Conservation (phyloP, 129 eudicot genomes). For the Flaveria brownii region DNA sequence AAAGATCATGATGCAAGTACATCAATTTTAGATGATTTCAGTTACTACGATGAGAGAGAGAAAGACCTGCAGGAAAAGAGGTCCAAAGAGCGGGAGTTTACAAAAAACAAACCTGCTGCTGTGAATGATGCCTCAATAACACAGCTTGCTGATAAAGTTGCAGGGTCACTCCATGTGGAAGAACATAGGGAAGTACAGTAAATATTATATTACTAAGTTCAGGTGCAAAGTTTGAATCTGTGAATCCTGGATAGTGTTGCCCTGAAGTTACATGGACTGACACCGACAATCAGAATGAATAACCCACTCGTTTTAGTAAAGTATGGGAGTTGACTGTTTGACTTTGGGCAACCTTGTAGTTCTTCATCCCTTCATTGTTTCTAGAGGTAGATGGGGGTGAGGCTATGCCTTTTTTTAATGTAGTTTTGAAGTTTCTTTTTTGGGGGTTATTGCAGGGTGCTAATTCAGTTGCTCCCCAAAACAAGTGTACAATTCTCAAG, state of each 20-base stretch:
- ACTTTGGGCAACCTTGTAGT: conserved; percentile 31
- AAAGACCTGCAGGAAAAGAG: conserved; percentile 67
- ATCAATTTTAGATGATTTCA: conserved; percentile 69
- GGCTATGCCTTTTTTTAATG: conserved; percentile 12
- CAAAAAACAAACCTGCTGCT: conserved; percentile 33
- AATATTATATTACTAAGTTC: conserved; percentile 23
- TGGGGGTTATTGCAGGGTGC: conserved; percentile 28
- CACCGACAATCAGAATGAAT: conserved; percentile 28
- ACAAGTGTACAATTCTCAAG: conserved; percentile 37
- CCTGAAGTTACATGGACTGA: conserved; percentile 28
- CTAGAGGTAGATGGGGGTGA: conserved; percentile 37
- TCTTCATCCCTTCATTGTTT: conserved; percentile 33
- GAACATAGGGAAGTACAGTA: conserved; percentile 43
- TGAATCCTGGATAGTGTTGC: conserved; percentile 33
- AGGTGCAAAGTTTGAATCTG: conserved; percentile 24
- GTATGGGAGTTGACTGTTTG: conserved; percentile 35
- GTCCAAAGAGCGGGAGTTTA: conserved; percentile 54
- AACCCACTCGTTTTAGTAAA: conserved; percentile 27
- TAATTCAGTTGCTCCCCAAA: conserved; percentile 32
- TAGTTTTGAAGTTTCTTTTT: conserved; percentile 13
- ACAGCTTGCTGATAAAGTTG: conserved; percentile 62
- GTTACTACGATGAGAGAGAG: conserved; percentile 75
- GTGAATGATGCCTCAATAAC: conserved; percentile 44
- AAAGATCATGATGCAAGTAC: conserved; percentile 72
- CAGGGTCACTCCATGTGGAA: conserved; percentile 56